A percentile compares a stretch with the other conserved stretches of the same genome.
These are phyloP conservation scores for Baorangia bicolor DNA, from an alignment of 768 basidiomycete species.

Conservation along the genomic window DNA sequence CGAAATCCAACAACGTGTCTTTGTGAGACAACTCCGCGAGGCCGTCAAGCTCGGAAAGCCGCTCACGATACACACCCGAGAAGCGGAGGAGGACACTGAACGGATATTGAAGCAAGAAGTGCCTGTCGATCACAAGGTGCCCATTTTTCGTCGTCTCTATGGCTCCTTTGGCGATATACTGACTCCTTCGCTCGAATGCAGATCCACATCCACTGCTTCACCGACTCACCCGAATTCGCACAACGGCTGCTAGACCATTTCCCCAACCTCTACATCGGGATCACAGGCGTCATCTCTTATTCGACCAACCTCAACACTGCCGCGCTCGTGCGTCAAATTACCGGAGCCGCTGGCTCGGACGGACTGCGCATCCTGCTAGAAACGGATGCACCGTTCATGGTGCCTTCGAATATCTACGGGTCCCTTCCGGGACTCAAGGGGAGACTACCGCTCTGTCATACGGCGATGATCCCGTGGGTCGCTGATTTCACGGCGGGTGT, in stretches of 20 bases:
- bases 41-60: slow-evolving; percentile 73
- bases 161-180: background rate
- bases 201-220: slow-evolving; percentile 90
- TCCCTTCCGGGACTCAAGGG: slow-evolving; percentile 53
- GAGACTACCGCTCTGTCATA: slow-evolving; percentile 69
- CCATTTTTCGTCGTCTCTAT: slow-evolving; percentile 6
- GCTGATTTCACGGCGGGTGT: slow-evolving; percentile 67
- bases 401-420: slow-evolving; percentile 69
- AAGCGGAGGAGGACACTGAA: slow-evolving; percentile 83
- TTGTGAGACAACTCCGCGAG: slow-evolving; percentile 63
- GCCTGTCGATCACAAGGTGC: slow-evolving; percentile 65
- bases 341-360: slow-evolving; percentile 19
- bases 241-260: slow-evolving; percentile 70
- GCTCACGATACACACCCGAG: slow-evolving; percentile 82
- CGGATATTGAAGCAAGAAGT: slow-evolving; percentile 74
- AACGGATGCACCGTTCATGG: slow-evolving; percentile 89
- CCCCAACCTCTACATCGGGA: slow-evolving; percentile 79
- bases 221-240: slow-evolving; percentile 76
- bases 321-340: slow-evolving; percentile 58
- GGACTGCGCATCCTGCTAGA: slow-evolving; percentile 63
- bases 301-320: slow-evolving; percentile 72
- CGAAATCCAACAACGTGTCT: slow-evolving; percentile 62
- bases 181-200: slow-evolving; percentile 25
- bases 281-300: slow-evolving; percentile 86
- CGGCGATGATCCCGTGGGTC: slow-evolving; percentile 84